Percentiles rank a stretch among this genome's conserved stretches.
phyloP scores from a whole-genome alignment of 176 grass and related monocot species.

The Phoenix dactylifera region DNA sequence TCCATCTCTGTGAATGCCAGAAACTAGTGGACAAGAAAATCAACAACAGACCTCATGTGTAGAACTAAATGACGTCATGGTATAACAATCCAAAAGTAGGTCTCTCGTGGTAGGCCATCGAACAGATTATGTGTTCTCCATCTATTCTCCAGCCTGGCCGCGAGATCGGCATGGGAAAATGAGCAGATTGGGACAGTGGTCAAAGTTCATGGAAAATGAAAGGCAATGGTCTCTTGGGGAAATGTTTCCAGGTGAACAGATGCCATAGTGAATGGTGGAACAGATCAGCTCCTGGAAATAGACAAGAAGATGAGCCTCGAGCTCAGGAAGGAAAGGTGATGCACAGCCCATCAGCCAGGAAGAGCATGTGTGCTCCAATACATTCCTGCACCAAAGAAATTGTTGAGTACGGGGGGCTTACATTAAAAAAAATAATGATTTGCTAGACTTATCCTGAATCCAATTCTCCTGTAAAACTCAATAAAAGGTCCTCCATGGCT shows the following conservation, averaged over 20 bases:
- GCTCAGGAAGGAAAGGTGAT: constrained; percentile 73
- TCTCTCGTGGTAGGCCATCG: constrained; percentile 53
- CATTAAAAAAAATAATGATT: constrained; percentile 46
- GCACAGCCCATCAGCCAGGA: constrained; percentile 87
- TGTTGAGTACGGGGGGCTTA: constrained; percentile 79
- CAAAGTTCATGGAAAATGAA: constrained; percentile 67
- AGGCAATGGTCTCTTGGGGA: constrained; percentile 58
- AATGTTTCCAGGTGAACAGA: constrained; percentile 68
- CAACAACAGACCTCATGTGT: constrained; percentile 93
- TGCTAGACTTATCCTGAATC: constrained; percentile 27
- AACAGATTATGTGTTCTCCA: constrained; percentile 71
- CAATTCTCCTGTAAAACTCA: constrained; percentile 35
- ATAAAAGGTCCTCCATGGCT: constrained; percentile 29
- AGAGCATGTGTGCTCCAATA: constrained; percentile 52
- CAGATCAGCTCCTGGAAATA: constrained; percentile 55
- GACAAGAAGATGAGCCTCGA: constrained; percentile 52
- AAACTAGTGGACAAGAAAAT: constrained; percentile 30
- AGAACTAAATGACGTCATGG: constrained; percentile 71
- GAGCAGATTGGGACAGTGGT: constrained; percentile 32
- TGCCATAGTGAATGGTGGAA: constrained; percentile 51
- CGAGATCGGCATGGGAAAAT: constrained; percentile 58
- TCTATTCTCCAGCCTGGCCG: constrained; percentile 74
- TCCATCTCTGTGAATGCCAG: constrained; percentile 42
- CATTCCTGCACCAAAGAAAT: constrained; percentile 99
- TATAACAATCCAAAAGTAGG: constrained; percentile 54